Conservation (phyloP, 805 yeast species). For the Lipomyces sp. region DNA sequence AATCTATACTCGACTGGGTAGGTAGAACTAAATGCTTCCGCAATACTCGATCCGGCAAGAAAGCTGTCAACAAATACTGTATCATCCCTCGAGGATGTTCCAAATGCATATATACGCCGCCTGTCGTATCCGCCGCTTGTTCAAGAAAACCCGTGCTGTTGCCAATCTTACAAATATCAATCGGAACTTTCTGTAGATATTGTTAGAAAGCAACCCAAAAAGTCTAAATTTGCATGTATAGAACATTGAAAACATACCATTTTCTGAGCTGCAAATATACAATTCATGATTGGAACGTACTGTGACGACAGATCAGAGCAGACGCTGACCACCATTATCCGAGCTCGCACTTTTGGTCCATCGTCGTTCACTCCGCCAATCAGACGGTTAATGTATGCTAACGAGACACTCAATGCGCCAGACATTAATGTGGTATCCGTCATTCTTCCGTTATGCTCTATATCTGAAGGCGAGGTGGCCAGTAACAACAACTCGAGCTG, state of each 20-base stretch:
- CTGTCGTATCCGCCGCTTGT: conserved; percentile 94
- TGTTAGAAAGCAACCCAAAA: background rate
- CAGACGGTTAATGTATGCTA: conserved; percentile 69
- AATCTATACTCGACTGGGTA: conserved; percentile 83
- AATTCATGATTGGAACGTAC: conserved; percentile 92
- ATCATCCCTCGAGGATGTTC: conserved; percentile 74
- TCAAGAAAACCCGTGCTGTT: conserved; percentile 80
- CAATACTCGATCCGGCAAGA: conserved; percentile 82
- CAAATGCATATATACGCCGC: conserved; percentile 80
- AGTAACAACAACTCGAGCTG: conserved; percentile 58
- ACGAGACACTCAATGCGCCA: conserved; percentile 81
- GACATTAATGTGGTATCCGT: conserved; percentile 56
- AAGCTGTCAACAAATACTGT: conserved; percentile 76
- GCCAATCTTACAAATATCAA: conserved; percentile 82
- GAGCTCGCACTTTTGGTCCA: conserved; percentile 58
- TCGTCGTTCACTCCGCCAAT: conserved; percentile 10
- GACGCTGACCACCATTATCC: conserved; percentile 65
- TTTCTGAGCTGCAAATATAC: conserved; percentile 94
- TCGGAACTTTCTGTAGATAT: conserved; percentile 60
- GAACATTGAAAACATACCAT: conserved; percentile 46
- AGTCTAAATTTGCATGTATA: background rate
- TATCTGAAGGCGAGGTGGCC: conserved; percentile 44
- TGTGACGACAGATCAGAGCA: conserved; percentile 77
- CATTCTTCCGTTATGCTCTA: conserved; percentile 22
- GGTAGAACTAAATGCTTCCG: conserved; percentile 80